Conservation (phyloP, 371 early-diverging fungal genomes). For the Lichtheimia ornata region DNA sequence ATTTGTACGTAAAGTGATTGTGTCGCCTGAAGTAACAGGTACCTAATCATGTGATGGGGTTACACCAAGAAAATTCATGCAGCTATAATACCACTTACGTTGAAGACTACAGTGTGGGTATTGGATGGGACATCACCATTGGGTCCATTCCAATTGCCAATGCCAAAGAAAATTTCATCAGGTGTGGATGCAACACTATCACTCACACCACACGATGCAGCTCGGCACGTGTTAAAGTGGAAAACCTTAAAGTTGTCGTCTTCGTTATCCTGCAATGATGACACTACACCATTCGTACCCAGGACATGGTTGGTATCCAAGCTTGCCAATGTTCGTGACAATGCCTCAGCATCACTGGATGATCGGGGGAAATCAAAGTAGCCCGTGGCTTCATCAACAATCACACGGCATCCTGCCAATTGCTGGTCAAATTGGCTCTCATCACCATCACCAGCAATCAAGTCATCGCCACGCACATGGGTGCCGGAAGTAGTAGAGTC, state of each 20-base stretch:
- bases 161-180: conserved; percentile 7
- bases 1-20: conserved; percentile 7
- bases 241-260: conserved; percentile 5
- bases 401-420: no score
- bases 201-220: no score
- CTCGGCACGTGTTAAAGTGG: conserved; percentile 11
- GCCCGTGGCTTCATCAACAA: no score
- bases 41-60: conserved; percentile 7
- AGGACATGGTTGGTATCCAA: no score
- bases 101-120: conserved; percentile 14
- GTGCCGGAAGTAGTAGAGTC: neutral
- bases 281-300: no score
- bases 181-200: no score
- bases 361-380: no score
- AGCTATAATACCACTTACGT: conserved; percentile 3
- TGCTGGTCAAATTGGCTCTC: neutral
- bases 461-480: conserved; percentile 17
- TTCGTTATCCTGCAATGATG: no score
- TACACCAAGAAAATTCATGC: neutral
- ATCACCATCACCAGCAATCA: neutral
- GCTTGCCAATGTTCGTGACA: no score
- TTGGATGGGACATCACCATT: neutral
- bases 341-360: no score
- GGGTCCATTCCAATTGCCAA: conserved; percentile 22
- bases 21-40: conserved; percentile 14